phyloP scores from a whole-genome alignment of 768 basidiomycete species.

The Boletus vinaceobasis region DNA sequence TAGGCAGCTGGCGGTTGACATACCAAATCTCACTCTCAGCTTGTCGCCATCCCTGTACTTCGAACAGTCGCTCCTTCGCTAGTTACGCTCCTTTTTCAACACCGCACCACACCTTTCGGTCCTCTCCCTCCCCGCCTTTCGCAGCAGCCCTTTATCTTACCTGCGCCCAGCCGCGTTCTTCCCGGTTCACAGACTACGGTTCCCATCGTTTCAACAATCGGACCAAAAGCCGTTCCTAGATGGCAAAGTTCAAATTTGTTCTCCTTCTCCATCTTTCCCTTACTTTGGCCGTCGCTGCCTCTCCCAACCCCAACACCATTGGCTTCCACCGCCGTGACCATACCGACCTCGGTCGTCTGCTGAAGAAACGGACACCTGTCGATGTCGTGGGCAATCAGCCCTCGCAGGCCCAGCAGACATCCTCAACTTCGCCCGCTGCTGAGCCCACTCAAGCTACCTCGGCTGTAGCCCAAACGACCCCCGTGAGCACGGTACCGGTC shows the following conservation, averaged over 20 bases:
- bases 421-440: conserved; percentile 21
- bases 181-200: background rate
- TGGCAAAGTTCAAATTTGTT: conserved; percentile 56
- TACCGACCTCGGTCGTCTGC: conserved; percentile 55
- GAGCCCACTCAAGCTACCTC: conserved; percentile 19
- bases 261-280: conserved; percentile 62
- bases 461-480: conserved; percentile 9
- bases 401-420: conserved; percentile 3
- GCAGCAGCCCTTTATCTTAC: background rate
- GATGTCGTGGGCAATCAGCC: background rate
- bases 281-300: conserved; percentile 45
- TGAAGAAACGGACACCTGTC: conserved; percentile 58
- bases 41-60: background rate
- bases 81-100: conserved; percentile 12
- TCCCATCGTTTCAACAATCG: background rate
- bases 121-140: background rate
- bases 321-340: conserved; percentile 51
- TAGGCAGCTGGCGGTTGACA: conserved; percentile 22
- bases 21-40: too few species aligned
- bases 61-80: conserved; percentile 18
- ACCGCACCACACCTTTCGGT: background rate
- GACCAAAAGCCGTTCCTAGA: conserved; percentile 29
- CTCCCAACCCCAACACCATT: conserved; percentile 45
- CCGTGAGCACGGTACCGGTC: conserved; percentile 11
- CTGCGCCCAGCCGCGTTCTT: background rate